A percentile compares a stretch with the other conserved stretches of the same genome.
Conservation (phyloP, 495 filamentous ascomycete genomes). For the Tuber calosporum region DNA sequence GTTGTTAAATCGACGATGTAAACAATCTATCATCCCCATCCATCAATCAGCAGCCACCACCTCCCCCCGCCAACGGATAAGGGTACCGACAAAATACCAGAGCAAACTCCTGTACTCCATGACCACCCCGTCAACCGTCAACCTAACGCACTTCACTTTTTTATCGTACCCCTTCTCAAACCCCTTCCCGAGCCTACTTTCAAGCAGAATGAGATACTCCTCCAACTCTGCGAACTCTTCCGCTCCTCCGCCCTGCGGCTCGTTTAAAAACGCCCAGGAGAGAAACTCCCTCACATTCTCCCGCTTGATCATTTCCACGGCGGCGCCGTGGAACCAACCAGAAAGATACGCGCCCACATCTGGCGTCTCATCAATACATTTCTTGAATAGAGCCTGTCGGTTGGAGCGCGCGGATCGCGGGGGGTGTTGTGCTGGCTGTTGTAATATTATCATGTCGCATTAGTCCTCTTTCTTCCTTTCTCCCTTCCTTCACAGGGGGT, state of each 20-base stretch:
- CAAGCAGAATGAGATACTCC: constrained; percentile 49
- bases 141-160: constrained; percentile 50
- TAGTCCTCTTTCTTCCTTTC: neutral
- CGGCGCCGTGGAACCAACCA: constrained; percentile 60
- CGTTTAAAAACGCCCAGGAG: constrained; percentile 58
- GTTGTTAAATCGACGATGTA: constrained; percentile 49
- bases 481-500: neutral
- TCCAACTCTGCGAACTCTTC: constrained; percentile 54
- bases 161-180: constrained; percentile 50
- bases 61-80: neutral
- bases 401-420: constrained; percentile 44
- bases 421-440: constrained; percentile 49
- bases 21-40: constrained; percentile 31
- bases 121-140: constrained; percentile 59
- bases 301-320: constrained; percentile 51
- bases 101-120: constrained; percentile 55
- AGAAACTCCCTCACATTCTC: constrained; percentile 62
- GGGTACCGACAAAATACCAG: constrained; percentile 50
- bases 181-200: constrained; percentile 47
- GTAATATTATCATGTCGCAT: neutral
- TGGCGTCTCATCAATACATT: constrained; percentile 51
- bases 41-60: neutral
- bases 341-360: constrained; percentile 53
- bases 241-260: constrained; percentile 8
- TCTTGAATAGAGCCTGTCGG: constrained; percentile 50